Base-by-base conservation (phyloP, 768 basidiomycete species). In the Coprinopsis cinerea region DNA sequence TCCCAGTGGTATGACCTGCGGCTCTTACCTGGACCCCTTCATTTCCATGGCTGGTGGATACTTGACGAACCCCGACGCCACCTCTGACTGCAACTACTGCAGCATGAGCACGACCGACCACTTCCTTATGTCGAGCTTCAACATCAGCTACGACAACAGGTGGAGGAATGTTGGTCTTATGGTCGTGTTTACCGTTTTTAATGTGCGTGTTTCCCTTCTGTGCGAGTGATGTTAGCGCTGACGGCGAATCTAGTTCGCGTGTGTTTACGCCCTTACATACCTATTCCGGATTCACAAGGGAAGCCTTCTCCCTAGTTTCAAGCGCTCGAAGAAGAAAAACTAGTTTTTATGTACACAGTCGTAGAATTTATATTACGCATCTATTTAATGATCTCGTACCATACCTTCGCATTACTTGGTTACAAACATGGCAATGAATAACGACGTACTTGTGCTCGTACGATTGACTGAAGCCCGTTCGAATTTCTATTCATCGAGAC, bases 161-260 rank as follows among this genome's bases (percentile, higher is more conserved):
- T 83, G 79, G 80, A 64, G 79, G 30, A 67, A 83, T 61, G 64
- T 79, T 41, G 79, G 80, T 2, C 56, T 83, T 37, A 56, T 82
- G 52, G 66, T 70, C 50, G 78, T 59, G 0, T 79, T 67, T 56
- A 70, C 72, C n/a, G 51, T 61, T 2, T 74, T 81, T 57, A 82
- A 83, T 40, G 75, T 78, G 49, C 58, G 76, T 65, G 6, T 18
- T 25, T 45, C 34, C 42, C 28, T 20, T 43, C 14, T 35, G 3
- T 35, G 52, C 13, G 40, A 14, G 30, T 49, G 43, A 17, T n/a
- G n/a, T n/a, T n/a, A n/a, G n/a, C n/a, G n/a, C n/a, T n/a, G n/a
- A n/a, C n/a, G n/a, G n/a, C n/a, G n/a, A n/a, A n/a, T 36, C 15
- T 45, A 80, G 79, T 59, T 70, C n/a, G 57, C 61, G 35, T 63